Conservation (phyloP, 2,329 filamentous ascomycete species). For the Verticillium longisporum region DNA sequence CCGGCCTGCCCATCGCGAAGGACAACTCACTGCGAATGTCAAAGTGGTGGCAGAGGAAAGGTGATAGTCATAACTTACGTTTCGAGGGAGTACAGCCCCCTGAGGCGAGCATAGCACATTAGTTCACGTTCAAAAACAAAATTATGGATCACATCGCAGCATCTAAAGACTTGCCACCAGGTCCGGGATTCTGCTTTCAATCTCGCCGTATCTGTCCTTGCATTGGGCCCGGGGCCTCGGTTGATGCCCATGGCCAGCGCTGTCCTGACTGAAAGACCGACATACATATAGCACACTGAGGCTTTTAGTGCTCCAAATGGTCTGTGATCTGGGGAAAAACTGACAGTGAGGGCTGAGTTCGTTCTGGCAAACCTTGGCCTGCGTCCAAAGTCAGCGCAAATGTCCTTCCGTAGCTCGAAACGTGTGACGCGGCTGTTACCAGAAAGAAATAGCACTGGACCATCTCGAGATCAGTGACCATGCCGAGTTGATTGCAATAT, state of each 20-base stretch:
- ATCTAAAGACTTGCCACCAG: conserved; percentile 30
- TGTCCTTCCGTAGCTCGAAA: conserved; percentile 13
- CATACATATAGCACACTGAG: conserved; percentile 36
- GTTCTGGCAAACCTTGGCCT: conserved; percentile 40
- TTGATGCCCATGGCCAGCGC: conserved; percentile 41
- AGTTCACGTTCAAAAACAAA: too few species aligned
- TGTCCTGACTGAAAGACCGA: conserved; percentile 38
- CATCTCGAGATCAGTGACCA: conserved; percentile 38
- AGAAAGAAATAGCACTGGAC: conserved; percentile 40
- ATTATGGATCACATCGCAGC: too few species aligned
- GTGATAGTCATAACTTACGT: conserved; percentile 21
- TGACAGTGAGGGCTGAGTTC: conserved; percentile 38
- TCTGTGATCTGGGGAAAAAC: conserved; percentile 6
- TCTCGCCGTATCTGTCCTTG: conserved; percentile 24
- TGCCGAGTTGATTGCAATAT: conserved; percentile 28
- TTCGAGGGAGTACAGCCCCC: conserved; percentile 36
- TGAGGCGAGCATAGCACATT: conserved; percentile 1
- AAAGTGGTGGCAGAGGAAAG: background rate
- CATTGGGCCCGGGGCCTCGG: conserved; percentile 23
- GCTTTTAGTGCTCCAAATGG: background rate
- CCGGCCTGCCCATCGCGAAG: conserved; percentile 39
- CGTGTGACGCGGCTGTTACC: background rate
- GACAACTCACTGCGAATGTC: conserved; percentile 30
- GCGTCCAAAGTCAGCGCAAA: background rate
- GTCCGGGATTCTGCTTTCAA: conserved; percentile 31